Percentiles rank a stretch among this genome's conserved stretches.
Conservation (phyloP, 495 filamentous ascomycete species). For the Aspergillus bertholletiae region DNA sequence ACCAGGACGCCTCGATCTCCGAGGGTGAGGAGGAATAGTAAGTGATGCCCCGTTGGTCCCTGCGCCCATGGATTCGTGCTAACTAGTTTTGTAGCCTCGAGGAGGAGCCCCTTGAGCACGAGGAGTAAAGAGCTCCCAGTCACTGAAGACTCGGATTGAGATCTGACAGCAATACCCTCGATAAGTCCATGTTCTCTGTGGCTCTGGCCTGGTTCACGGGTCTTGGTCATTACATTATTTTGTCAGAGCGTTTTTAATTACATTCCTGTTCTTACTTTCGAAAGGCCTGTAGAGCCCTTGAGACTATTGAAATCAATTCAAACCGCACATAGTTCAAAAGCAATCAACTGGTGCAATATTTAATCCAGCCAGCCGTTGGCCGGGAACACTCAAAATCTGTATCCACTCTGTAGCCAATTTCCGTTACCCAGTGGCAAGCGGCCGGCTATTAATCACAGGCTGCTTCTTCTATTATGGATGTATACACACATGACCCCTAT, state of each 20-base stretch:
- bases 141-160: conserved; percentile 21
- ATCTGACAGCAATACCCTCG: conserved; percentile 45
- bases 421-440: too few species aligned
- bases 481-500: too few species aligned
- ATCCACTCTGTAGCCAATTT: too few species aligned
- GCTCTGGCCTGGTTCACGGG: conserved; percentile 22
- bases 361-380: neutral
- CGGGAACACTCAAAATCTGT: too few species aligned
- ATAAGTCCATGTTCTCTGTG: conserved; percentile 37
- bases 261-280: conserved; percentile 43
- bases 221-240: conserved; percentile 31
- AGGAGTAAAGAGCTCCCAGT: conserved; percentile 35
- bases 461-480: too few species aligned
- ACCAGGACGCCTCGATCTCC: conserved; percentile 93
- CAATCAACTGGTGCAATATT: conserved; percentile 19
- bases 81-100: conserved; percentile 26
- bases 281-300: conserved; percentile 22
- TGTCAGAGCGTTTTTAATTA: conserved; percentile 47
- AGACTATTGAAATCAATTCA: conserved; percentile 26
- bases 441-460: too few species aligned
- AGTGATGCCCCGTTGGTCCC: conserved; percentile 12
- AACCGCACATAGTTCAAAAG: conserved; percentile 44
- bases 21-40: conserved; percentile 70
- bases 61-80: conserved; percentile 1
- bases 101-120: conserved; percentile 39